Percentiles rank a stretch among this genome's conserved stretches.
phyloP scores from a whole-genome alignment of 1,284 basidiomycete species.

The Fomitopsis betulina region DNA sequence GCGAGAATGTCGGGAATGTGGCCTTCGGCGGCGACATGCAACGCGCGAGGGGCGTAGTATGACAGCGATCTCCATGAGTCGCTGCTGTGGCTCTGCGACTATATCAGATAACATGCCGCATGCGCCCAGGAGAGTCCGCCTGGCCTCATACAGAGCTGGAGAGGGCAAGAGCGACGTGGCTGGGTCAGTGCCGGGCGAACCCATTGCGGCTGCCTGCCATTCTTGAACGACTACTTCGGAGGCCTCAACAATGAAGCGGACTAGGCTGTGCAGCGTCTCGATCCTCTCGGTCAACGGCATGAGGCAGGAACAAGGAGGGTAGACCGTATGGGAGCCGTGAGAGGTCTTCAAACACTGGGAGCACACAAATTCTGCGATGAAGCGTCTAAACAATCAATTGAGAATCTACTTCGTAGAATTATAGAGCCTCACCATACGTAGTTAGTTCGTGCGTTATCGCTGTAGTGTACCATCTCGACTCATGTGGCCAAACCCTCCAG shows the following conservation, averaged over 20 bases:
- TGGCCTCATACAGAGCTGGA: conserved; percentile 8
- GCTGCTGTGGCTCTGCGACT: conserved; percentile 12
- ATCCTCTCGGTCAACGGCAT: conserved; percentile 1
- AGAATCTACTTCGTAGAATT: too few relatives aligned
- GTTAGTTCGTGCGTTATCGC: too few relatives aligned
- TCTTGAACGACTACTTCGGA: conserved; percentile 8
- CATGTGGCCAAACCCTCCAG: too few relatives aligned
- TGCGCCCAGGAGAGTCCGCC: conserved; percentile 9
- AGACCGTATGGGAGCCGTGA: too few relatives aligned
- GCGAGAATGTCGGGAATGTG: conserved; percentile 14
- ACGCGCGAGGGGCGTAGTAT: conserved; percentile 12
- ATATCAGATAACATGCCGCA: conserved; percentile 9
- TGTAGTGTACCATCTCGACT: too few relatives aligned
- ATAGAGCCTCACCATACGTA: too few relatives aligned
- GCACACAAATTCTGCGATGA: too few relatives aligned
- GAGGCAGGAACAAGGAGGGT: too few relatives aligned
- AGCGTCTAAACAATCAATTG: too few relatives aligned
- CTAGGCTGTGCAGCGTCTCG: conserved; percentile 1
- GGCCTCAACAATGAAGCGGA: conserved; percentile 4
- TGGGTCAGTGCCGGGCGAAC: not conserved
- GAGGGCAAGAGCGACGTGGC: conserved; percentile 5
- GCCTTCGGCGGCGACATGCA: conserved; percentile 13
- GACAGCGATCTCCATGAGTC: conserved; percentile 12
- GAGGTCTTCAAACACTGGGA: not conserved
- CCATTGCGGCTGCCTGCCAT: conserved; percentile 1